These are phyloP conservation scores for Stipa capillata DNA, from an alignment of 176 grass and related monocot genomes.

Conservation along the genomic window DNA sequence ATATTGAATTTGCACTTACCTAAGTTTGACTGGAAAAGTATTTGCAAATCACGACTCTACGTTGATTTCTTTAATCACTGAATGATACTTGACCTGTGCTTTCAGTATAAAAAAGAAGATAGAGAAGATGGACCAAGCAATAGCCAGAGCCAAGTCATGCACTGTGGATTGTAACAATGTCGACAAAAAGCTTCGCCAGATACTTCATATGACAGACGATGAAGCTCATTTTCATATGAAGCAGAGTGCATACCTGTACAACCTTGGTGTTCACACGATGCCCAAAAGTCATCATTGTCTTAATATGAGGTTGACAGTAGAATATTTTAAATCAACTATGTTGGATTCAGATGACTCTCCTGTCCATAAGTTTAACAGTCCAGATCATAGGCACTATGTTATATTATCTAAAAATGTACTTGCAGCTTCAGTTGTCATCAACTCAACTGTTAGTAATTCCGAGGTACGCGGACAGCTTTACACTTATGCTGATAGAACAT, in stretches of 20 bases:
- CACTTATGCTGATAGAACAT: background rate
- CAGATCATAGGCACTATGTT: constrained; percentile 75
- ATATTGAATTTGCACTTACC: background rate
- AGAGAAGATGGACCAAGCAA: constrained; percentile 68
- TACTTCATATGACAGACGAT: constrained; percentile 93
- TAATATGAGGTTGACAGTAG: constrained; percentile 95
- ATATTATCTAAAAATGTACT: constrained; percentile 94
- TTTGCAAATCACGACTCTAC: background rate
- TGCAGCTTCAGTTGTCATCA: constrained; percentile 85
- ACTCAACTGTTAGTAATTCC: constrained; percentile 83
- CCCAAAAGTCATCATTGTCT: constrained; percentile 97
- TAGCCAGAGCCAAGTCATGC: constrained; percentile 59
- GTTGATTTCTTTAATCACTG: background rate
- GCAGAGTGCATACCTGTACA: constrained; percentile 94
- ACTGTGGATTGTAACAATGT: constrained; percentile 94
- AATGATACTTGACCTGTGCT: constrained; percentile 5
- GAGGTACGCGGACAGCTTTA: constrained; percentile 42
- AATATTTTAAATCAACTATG: constrained; percentile 64
- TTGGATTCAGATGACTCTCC: constrained; percentile 47
- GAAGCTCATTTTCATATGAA: constrained; percentile 97
- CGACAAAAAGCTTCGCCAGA: constrained; percentile 80
- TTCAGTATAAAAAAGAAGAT: constrained; percentile 72
- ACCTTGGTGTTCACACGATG: constrained; percentile 97
- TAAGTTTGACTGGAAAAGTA: background rate
- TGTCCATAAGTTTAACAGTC: constrained; percentile 45